These are phyloP conservation scores for Yamadazyma friedrichii DNA, from an alignment of 1,139 yeast species.

Conservation along the genomic window DNA sequence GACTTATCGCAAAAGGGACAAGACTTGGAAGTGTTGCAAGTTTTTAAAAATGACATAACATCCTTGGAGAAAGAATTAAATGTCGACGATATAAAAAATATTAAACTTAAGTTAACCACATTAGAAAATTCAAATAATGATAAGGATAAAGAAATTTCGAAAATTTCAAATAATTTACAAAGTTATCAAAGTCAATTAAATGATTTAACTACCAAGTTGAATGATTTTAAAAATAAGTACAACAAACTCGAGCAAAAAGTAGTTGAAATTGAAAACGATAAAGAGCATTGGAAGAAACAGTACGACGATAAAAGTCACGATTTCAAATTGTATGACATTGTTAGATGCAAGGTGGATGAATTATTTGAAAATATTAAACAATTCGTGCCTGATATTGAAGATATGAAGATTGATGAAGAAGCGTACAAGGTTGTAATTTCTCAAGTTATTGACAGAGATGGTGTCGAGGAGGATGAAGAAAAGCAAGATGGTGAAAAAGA, in stretches of 20 bases:
- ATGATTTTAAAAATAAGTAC: not conserved
- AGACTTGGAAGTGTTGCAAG: not conserved
- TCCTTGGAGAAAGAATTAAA: conserved; percentile 4
- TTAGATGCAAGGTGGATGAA: conserved; percentile 10
- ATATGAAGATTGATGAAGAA: conserved; percentile 12
- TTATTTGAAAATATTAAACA: conserved; percentile 10
- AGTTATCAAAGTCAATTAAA: conserved; percentile 1
- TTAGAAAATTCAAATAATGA: conserved; percentile 5
- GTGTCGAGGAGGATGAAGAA: conserved; percentile 9
- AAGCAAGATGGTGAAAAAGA: conserved; percentile 2
- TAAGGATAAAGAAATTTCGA: conserved; percentile 1
- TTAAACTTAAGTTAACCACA: not conserved
- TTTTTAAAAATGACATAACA: conserved; percentile 4
- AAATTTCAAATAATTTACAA: conserved; percentile 1
- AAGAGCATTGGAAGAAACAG: conserved; percentile 1
- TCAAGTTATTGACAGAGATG: conserved; percentile 9
- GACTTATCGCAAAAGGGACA: not conserved
- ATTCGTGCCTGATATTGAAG: conserved; percentile 12
- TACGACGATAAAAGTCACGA: conserved; percentile 8
- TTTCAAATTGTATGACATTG: conserved; percentile 13
- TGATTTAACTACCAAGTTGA: not conserved
- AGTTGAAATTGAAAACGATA: conserved; percentile 2
- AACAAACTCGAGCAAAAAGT: conserved; percentile 1
- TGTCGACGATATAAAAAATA: conserved; percentile 1
- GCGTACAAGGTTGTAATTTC: conserved; percentile 11